phyloP scores from a whole-genome alignment of 164 flowering plant species.

The Buxus sempervirens region DNA sequence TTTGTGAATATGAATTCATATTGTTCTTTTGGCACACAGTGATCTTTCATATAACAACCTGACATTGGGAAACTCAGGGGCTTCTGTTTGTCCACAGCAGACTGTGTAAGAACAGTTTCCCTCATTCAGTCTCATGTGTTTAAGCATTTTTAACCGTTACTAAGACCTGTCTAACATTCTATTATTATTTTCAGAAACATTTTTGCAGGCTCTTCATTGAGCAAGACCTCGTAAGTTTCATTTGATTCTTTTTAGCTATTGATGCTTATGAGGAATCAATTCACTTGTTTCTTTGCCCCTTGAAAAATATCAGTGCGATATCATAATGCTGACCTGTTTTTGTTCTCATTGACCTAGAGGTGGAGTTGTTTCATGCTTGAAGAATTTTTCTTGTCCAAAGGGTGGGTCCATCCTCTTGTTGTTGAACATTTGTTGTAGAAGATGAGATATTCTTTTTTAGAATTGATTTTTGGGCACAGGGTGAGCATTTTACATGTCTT shows the following conservation, averaged over 20 bases:
- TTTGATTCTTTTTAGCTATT: too few relatives aligned
- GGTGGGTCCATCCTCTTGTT: constrained; percentile 43
- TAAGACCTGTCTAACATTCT: background rate
- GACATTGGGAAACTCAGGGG: constrained; percentile 42
- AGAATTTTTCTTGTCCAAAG: constrained; percentile 40
- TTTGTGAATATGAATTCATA: background rate
- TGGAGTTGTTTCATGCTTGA: constrained; percentile 45
- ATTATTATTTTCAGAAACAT: constrained; percentile 39
- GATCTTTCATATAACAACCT: constrained; percentile 87
- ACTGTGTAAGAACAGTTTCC: constrained; percentile 16
- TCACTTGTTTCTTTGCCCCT: background rate
- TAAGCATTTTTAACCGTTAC: background rate
- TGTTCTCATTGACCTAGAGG: constrained; percentile 14
- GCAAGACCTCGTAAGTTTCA: constrained; percentile 48
- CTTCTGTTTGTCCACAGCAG: constrained; percentile 38
- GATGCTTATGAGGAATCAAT: too few relatives aligned
- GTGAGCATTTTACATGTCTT: too few relatives aligned
- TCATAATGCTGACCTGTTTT: background rate
- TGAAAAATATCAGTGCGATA: background rate
- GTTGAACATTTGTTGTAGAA: background rate
- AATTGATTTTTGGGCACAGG: background rate
- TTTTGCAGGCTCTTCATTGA: constrained; percentile 46
- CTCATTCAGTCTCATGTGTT: background rate
- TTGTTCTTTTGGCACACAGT: constrained; percentile 31
- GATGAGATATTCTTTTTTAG: background rate